Conservation (phyloP, 148 eudicot species). For the Euryodendron excelsum region DNA sequence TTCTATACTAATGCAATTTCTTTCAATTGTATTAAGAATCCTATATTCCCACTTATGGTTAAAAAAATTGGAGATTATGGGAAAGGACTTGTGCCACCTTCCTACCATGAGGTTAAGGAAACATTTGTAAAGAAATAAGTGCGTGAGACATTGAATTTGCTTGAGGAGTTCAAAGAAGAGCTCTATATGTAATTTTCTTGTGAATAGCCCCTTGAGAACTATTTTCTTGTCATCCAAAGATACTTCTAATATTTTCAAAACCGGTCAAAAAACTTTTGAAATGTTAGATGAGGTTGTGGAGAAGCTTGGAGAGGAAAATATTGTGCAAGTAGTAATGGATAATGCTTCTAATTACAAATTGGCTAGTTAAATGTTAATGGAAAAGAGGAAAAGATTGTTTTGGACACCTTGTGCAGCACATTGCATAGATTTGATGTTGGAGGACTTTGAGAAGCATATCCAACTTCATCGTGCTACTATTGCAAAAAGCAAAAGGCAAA, state of each 20-base stretch:
- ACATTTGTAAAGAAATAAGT: not conserved
- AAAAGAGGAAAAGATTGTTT: slow-evolving; percentile 7
- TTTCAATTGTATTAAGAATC: not conserved
- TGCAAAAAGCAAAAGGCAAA: slow-evolving; percentile 1
- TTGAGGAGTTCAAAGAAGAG: not conserved
- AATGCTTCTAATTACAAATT: slow-evolving; percentile 13
- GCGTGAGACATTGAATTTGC: not conserved
- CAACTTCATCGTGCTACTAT: slow-evolving; percentile 1
- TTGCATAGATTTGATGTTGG: slow-evolving; percentile 19
- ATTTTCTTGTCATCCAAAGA: slow-evolving; percentile 15
- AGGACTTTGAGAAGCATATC: slow-evolving; percentile 8
- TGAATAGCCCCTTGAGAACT: slow-evolving; percentile 17
- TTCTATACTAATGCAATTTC: not conserved
- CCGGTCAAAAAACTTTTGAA: not conserved
- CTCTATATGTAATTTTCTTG: not conserved
- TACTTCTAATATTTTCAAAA: slow-evolving; percentile 12
- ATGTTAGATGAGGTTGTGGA: slow-evolving; percentile 17
- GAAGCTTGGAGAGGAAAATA: slow-evolving; percentile 11
- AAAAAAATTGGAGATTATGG: not conserved
- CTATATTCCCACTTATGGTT: not conserved
- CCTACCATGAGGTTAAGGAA: not conserved
- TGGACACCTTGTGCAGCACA: slow-evolving; percentile 16
- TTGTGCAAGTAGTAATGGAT: slow-evolving; percentile 4
- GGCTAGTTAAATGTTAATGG: slow-evolving; percentile 16
- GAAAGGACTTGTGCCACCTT: not conserved